Evolutionary conservation across 2,329 filamentous ascomycete species (phyloP).

Genomic region (Cladosporium sp.): DNA sequence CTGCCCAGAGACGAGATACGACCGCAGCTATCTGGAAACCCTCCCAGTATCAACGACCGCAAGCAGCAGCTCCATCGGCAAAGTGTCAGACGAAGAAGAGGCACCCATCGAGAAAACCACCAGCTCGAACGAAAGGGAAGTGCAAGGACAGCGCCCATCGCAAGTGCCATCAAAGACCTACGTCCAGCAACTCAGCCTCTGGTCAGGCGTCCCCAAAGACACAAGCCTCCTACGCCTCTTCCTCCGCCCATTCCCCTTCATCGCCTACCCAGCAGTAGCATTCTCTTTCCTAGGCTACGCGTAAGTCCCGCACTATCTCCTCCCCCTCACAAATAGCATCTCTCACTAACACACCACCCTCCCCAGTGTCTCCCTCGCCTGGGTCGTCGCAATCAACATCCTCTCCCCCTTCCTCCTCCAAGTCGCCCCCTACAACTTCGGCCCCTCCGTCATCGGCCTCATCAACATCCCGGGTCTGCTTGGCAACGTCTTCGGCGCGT

Average conservation of each 20-base stretch:
- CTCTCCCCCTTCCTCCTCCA: conserved; percentile 42
- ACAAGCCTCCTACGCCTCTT: conserved; percentile 39
- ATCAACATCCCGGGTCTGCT: conserved; percentile 44
- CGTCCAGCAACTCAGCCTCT: conserved; percentile 37
- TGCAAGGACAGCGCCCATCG: not conserved
- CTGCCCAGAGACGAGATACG: conserved; percentile 41
- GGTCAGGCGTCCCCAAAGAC: conserved; percentile 34
- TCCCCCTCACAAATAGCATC: not conserved
- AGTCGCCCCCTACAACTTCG: conserved; percentile 42
- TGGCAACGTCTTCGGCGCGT: conserved; percentile 47
- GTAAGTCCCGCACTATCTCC: not conserved
- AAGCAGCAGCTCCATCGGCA: not conserved
- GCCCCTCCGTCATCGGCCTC: conserved; percentile 39
- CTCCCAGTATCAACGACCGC: conserved; percentile 2
- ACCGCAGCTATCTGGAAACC: conserved; percentile 25
- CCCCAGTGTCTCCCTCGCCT: conserved; percentile 35
- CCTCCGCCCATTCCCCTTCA: conserved; percentile 39
- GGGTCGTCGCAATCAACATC: conserved; percentile 43
- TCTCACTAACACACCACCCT: not conserved
- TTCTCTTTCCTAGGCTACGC: conserved; percentile 42
- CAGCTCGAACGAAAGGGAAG: conserved; percentile 18
- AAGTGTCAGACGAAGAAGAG: conserved; percentile 15
- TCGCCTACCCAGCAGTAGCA: conserved; percentile 41
- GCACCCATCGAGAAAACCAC: conserved; percentile 17
- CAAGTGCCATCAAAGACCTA: conserved; percentile 36